Evolutionary conservation across 768 basidiomycete genomes (phyloP).

Genomic region (Coprinopsis sp.): DNA sequence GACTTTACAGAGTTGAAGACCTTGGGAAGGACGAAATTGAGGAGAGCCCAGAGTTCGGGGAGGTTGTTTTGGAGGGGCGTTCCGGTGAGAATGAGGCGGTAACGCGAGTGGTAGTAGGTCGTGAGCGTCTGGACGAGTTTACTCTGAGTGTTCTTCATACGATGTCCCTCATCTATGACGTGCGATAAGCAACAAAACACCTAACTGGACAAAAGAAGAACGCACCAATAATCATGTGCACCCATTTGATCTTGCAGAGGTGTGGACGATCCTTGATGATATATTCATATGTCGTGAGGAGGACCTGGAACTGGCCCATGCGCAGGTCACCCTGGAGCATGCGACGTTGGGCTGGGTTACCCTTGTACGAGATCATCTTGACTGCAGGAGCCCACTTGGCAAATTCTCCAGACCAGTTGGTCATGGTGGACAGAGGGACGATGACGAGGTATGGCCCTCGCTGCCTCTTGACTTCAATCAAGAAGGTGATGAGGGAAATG

Average conservation of each 20-base stretch:
- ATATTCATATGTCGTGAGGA: slow-evolving; percentile 94
- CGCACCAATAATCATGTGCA: slow-evolving; percentile 94
- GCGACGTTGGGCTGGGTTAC: slow-evolving; percentile 80
- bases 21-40: slow-evolving; percentile 92
- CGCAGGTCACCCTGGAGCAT: slow-evolving; percentile 74
- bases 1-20: slow-evolving; percentile 99
- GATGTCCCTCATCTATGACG: slow-evolving; percentile 84
- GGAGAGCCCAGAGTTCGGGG: slow-evolving; percentile 90
- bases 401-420: slow-evolving; percentile 96
- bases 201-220: slow-evolving; percentile 8
- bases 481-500: slow-evolving; percentile 91
- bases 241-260: slow-evolving; percentile 88
- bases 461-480: slow-evolving; percentile 87
- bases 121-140: slow-evolving; percentile 89
- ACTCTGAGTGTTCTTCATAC: slow-evolving; percentile 93
- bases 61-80: slow-evolving; percentile 97
- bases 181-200: neutral
- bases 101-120: slow-evolving; percentile 88
- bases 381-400: slow-evolving; percentile 94
- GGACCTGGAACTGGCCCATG: slow-evolving; percentile 80
- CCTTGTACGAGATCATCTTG: slow-evolving; percentile 81
- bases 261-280: slow-evolving; percentile 95
- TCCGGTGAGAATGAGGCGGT: slow-evolving; percentile 91
- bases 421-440: slow-evolving; percentile 93
- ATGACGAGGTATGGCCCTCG: slow-evolving; percentile 95